These are phyloP conservation scores for Conringia planisiliqua DNA, from an alignment of 345 rosid genomes.

Conservation along the genomic window DNA sequence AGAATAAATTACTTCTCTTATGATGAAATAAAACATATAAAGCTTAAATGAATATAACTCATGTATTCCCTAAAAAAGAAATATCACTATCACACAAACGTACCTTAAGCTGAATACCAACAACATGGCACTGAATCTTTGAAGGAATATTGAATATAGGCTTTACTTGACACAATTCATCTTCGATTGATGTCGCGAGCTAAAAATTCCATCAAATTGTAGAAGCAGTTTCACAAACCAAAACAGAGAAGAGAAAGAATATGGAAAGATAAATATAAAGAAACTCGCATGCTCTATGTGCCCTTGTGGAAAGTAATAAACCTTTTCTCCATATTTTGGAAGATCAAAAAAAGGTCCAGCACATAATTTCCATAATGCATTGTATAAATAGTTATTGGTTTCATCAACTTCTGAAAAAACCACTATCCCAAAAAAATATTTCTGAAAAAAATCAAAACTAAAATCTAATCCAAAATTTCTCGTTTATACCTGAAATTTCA, in stretches of 20 bases:
- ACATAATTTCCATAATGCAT: constrained; percentile 48
- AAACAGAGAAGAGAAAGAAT: background rate
- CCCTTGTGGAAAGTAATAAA: constrained; percentile 60
- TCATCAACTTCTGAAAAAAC: background rate
- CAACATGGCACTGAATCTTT: constrained; percentile 48
- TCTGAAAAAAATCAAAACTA: background rate
- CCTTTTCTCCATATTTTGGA: constrained; percentile 46
- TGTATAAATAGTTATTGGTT: background rate
- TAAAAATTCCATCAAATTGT: background rate
- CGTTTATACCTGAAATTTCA: background rate
- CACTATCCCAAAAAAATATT: background rate
- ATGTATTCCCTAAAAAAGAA: no score
- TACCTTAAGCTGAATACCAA: constrained; percentile 46
- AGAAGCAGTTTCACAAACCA: background rate
- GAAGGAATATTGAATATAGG: constrained; percentile 51
- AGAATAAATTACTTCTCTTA: background rate
- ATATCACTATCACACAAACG: background rate
- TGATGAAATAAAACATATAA: no score
- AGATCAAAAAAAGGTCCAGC: constrained; percentile 51
- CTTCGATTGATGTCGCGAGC: constrained; percentile 36
- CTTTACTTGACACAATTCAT: constrained; percentile 33
- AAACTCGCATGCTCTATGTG: constrained; percentile 54
- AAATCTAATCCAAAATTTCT: background rate
- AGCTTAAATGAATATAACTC: no score
- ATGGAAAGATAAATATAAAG: background rate